Conservation (phyloP, 352 stramenopile species). For the Globisporangium orthogonon region DNA sequence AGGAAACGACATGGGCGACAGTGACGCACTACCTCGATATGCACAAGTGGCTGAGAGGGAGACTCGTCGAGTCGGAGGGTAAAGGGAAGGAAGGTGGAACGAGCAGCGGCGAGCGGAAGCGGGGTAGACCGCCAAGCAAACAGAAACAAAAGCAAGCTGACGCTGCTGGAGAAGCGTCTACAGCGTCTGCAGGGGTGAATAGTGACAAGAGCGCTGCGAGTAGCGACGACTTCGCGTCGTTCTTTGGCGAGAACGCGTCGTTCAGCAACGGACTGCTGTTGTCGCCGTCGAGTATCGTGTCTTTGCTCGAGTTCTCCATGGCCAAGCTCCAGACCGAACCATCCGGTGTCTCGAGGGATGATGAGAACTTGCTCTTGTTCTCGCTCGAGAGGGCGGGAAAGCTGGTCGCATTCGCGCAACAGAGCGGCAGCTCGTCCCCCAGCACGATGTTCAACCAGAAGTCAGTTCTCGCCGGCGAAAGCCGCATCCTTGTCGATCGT, state of each 20-base stretch:
- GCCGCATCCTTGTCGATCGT: constrained; percentile 14
- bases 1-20: constrained; percentile 17
- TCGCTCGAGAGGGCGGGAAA: constrained; percentile 9
- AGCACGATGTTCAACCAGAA: constrained; percentile 12
- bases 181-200: neutral
- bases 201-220: neutral
- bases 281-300: constrained; percentile 10
- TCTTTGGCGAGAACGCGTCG: constrained; percentile 16
- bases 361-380: constrained; percentile 18
- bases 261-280: constrained; percentile 16
- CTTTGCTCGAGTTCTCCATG: constrained; percentile 9
- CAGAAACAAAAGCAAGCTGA: constrained; percentile 1
- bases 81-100: constrained; percentile 5
- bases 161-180: neutral
- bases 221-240: constrained; percentile 6
- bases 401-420: constrained; percentile 11
- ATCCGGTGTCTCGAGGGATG: constrained; percentile 10
- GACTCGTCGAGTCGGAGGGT: constrained; percentile 11
- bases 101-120: constrained; percentile 9
- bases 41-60: constrained; percentile 21
- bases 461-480: constrained; percentile 11
- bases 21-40: constrained; percentile 27
- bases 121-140: constrained; percentile 12
- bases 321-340: constrained; percentile 6
- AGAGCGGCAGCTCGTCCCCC: constrained; percentile 6